These are phyloP conservation scores for Pseudognaphalium luteoalbum DNA, from an alignment of 129 eudicot species.

Conservation along the genomic window DNA sequence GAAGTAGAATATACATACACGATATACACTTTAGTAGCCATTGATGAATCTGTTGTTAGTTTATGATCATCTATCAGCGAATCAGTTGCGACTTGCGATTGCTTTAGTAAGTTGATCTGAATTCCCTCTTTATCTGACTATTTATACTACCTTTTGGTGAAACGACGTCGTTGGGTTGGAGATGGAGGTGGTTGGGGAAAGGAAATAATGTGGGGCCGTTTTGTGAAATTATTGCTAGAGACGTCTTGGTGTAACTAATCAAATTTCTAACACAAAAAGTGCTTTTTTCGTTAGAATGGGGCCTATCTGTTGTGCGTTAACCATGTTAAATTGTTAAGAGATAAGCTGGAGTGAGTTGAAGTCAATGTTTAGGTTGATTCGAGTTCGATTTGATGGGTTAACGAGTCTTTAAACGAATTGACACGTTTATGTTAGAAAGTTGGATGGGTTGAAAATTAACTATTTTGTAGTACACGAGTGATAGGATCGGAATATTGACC, in stretches of 20 bases:
- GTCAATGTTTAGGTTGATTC: neutral
- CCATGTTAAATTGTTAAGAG: neutral
- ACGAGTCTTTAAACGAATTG: too few relatives aligned
- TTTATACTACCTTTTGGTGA: neutral
- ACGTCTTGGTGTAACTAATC: conserved; percentile 12
- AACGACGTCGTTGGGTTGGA: neutral
- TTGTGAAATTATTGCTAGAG: neutral
- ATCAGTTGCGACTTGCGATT: neutral
- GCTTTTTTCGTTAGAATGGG: neutral
- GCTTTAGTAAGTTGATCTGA: neutral
- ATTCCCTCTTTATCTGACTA: neutral
- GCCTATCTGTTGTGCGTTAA: neutral
- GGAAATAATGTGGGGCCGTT: neutral
- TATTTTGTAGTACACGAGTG: too few relatives aligned
- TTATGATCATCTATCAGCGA: neutral
- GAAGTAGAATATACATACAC: conserved; percentile 42
- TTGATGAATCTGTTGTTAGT: conserved; percentile 19
- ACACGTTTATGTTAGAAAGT: too few relatives aligned
- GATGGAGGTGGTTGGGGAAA: neutral
- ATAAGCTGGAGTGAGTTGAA: neutral
- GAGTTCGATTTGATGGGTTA: too few relatives aligned
- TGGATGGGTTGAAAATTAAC: too few relatives aligned
- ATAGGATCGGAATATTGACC: too few relatives aligned
- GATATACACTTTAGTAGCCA: conserved; percentile 66
- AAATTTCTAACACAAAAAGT: conserved; percentile 3